Evolutionary conservation across 1,284 basidiomycete species (phyloP).

Genomic region (Rhodotorula sp.): DNA sequence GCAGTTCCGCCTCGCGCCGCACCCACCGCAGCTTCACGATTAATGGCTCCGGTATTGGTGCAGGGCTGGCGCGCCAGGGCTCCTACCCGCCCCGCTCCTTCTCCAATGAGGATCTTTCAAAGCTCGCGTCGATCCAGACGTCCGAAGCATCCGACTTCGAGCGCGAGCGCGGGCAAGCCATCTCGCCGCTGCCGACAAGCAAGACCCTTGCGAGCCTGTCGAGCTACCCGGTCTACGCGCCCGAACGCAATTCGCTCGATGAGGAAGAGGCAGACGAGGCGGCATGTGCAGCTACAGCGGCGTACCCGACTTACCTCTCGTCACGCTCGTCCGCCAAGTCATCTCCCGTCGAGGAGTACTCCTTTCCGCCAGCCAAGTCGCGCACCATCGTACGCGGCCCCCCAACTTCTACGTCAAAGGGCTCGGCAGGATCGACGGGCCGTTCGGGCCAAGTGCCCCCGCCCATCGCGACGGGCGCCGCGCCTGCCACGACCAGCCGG

Average conservation of each 20-base stretch:
- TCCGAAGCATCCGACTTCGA: neutral
- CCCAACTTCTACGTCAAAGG: neutral
- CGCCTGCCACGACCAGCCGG: slow-evolving; percentile 5
- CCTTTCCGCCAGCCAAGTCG: slow-evolving; percentile 1
- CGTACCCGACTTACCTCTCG: too few relatives aligned
- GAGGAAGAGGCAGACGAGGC: neutral
- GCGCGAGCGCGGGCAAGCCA: neutral
- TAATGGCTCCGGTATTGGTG: slow-evolving; percentile 11
- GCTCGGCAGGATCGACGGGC: neutral
- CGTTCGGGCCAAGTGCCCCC: slow-evolving; percentile 1
- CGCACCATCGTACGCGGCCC: neutral
- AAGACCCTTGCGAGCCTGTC: slow-evolving; percentile 2
- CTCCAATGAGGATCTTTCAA: slow-evolving; percentile 24
- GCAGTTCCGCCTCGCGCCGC: slow-evolving; percentile 14
- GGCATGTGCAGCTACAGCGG: too few relatives aligned
- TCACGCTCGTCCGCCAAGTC: neutral
- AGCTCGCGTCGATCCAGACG: slow-evolving; percentile 15
- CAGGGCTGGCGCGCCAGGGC: neutral
- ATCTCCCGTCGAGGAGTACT: neutral
- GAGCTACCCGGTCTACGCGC: neutral
- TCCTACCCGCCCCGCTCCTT: slow-evolving; percentile 9
- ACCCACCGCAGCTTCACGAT: slow-evolving; percentile 35
- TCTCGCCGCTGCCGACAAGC: neutral
- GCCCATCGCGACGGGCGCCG: neutral
- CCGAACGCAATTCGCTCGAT: neutral